A percentile compares a stretch with the other conserved stretches of the same genome.
Conservation (phyloP, 768 basidiomycete species). For the Tricholomella constricta region DNA sequence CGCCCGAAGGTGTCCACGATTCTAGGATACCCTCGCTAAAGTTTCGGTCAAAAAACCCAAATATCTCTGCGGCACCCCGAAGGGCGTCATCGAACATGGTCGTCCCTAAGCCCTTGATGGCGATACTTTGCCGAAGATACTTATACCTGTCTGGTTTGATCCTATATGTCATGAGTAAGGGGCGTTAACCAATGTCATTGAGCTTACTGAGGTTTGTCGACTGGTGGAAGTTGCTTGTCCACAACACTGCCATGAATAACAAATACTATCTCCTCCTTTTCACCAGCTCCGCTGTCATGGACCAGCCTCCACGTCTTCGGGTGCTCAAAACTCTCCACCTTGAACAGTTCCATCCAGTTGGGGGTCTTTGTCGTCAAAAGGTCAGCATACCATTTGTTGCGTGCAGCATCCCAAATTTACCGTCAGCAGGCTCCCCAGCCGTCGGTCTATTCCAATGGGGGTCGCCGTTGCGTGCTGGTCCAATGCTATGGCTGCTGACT, state of each 20-base stretch:
- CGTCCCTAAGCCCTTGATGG: not conserved
- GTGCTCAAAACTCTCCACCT: not conserved
- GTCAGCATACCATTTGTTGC: too few relatives aligned
- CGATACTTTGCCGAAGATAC: not conserved
- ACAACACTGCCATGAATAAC: conserved; percentile 5
- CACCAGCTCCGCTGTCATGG: not conserved
- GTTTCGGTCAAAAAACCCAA: not conserved
- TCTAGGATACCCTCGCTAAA: conserved; percentile 6
- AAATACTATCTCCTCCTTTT: conserved; percentile 9
- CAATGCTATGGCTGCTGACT: too few relatives aligned
- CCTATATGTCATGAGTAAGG: not conserved
- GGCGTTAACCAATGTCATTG: not conserved
- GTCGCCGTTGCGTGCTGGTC: too few relatives aligned
- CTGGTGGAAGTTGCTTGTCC: conserved; percentile 6
- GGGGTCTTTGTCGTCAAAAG: not conserved
- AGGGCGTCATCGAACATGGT: not conserved
- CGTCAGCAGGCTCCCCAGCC: too few relatives aligned
- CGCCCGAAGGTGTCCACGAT: not conserved
- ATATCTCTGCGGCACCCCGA: not conserved
- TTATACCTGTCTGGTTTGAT: not conserved
- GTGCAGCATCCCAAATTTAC: too few relatives aligned
- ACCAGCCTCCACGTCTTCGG: not conserved
- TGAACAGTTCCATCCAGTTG: not conserved
- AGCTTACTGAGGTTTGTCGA: conserved; percentile 13
- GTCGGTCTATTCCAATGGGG: too few relatives aligned